Base-by-base conservation (phyloP, 2,329 filamentous ascomycete species). In the Clonostachys chloroleuca region DNA sequence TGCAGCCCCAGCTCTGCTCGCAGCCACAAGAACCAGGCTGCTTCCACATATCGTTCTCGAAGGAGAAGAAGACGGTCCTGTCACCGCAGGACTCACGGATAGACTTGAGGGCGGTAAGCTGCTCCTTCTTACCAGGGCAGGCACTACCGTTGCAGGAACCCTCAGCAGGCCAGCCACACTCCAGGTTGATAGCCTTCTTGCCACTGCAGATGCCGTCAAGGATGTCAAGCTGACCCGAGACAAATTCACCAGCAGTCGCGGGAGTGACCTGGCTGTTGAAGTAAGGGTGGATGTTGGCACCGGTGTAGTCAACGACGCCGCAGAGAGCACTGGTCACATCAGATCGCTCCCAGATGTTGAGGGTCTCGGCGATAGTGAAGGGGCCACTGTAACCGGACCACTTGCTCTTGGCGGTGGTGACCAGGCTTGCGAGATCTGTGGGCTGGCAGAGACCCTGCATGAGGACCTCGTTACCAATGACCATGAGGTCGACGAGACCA, bases 211-310 rank as follows among this genome's bases (percentile, higher is more conserved):
- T 72, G 42, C 67, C 64, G 63, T 82, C 71, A 52, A 95, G 83
- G 54, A 88, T 75, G 42, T 81, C 72, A 54, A 96, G 80, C 78
- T 96, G 84, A 58, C 75, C 63, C 54, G 76, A 70, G 58, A 92
- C 87, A 66, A 96, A 96, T 45, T 73, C 65, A 63, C 92, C 92
- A 47, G 92, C 91, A 44, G 78, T 61, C 5, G 69, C 59, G 51
- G 91, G 80, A 20, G 69, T 62, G 54, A 85, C 78, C 49, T 78
- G 72, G 42, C 81, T 64, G 77, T 95, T 95, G 86, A 96, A 97
- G 86, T 87, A 96, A 56, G 92, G 84, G 75, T 97, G 92, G 60
- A 95, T 83, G 79, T 96, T 96, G 69, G 83, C 84, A 68, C 86
- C 88, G 36, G 89, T 79, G 51, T 95, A 74, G 63, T 96, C 91